These are phyloP conservation scores for Arthroderma sp. DNA, from an alignment of 2,329 filamentous ascomycete species.

Conservation along the genomic window DNA sequence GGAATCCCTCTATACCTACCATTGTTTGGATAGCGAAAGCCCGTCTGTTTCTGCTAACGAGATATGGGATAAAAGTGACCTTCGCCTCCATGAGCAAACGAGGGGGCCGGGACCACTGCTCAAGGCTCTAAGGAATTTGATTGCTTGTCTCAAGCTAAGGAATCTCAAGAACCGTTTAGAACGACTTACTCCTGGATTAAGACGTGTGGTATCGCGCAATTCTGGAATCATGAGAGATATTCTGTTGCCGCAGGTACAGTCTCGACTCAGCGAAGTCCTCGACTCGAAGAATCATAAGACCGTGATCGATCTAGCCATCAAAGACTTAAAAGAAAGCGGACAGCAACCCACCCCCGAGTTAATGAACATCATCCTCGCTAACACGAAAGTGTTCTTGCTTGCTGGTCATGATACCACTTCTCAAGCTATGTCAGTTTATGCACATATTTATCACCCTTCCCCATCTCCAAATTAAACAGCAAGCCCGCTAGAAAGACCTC, in stretches of 20 bases:
- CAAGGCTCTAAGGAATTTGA: neutral
- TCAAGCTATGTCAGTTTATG: constrained; percentile 18
- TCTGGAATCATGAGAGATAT: neutral
- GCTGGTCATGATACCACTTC: constrained; percentile 27
- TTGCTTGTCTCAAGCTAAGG: constrained; percentile 3
- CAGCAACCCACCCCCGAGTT: neutral
- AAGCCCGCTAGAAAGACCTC: neutral
- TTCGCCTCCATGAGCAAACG: neutral
- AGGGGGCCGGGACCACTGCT: neutral
- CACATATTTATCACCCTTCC: constrained; percentile 17
- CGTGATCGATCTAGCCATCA: constrained; percentile 5
- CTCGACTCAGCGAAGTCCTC: neutral
- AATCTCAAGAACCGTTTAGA: neutral
- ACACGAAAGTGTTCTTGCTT: constrained; percentile 25
- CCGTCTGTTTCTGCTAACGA: neutral
- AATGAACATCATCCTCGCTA: constrained; percentile 7
- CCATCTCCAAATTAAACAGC: neutral
- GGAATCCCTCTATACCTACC: neutral
- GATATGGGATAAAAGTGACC: neutral
- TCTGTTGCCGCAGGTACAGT: neutral
- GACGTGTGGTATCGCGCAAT: neutral
- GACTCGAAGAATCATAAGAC: constrained; percentile 2
- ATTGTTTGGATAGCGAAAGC: neutral
- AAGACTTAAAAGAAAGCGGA: constrained; percentile 5
- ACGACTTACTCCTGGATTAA: neutral